Evolutionary conservation across 2,329 filamentous ascomycete genomes (phyloP), one percentile per base, ranked within the genome.

Genomic region (Nigrospora sphaerica): DNA sequence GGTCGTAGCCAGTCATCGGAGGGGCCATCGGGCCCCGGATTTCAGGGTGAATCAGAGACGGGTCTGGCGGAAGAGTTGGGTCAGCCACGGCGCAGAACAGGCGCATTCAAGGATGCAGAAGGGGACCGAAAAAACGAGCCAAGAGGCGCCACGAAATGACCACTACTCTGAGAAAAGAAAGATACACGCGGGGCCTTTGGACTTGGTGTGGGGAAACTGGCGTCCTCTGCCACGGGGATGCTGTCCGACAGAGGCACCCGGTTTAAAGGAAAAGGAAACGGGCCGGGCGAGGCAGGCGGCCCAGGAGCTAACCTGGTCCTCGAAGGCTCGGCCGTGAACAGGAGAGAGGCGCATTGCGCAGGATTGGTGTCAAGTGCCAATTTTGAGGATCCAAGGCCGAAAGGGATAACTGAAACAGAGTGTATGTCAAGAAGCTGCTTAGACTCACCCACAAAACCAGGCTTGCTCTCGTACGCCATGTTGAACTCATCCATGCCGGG

Each of bases 391-490:
- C 2, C 10, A 9, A 28, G 23, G 23, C 23, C 23, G 10, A 9
- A 28, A 6, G 23, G 23, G 23, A 9, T 6, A 28, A 6, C 5
- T 7, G 23, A 9, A 10, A 28, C 10, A 10, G 23, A 7, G 23
- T 28, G 4, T 28, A 10, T 10, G 23, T 28, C 23, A 28, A 28
- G 23, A 28, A 28, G 23, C 23, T 28, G 23, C 23, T 28, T 10
- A 28, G 60, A 78, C 77, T 78, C 67, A 81, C 78, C 76, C 63
- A 80, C 74, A 67, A 74, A 80, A 51, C 64, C 66, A 44, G 69
- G 62, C 60, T 80, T 80, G 53, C 63, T 57, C 52, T 72, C 66
- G 50, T 77, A 75, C 57, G 71, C 73, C 52, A 67, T 57, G 51
- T 62, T 60, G 54, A 73, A 72, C 49, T 77, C 74, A 42, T 80